Base-by-base conservation (phyloP, 768 basidiomycete genomes). In the Phanerochaete sordida region DNA sequence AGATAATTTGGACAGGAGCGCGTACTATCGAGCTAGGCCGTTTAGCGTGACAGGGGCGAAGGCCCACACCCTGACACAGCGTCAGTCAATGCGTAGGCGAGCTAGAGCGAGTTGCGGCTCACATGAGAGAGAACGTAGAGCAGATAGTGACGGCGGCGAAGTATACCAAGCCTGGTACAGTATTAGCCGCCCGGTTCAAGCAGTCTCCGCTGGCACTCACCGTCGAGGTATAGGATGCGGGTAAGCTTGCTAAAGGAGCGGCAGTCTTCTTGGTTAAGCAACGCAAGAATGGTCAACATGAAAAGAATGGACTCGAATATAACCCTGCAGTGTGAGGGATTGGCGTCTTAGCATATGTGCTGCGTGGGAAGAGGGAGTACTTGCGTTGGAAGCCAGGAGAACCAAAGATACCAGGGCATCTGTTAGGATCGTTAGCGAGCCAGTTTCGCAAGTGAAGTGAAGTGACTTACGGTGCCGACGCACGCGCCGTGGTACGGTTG, bases 251-350 rank as follows among this genome's bases (percentile, higher is more conserved):
- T 66, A 26, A 70, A 62, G 12, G 67, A 68, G 28, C 58, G 65
- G 23, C 62, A 58, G 45, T 58, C 54, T 26, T 65, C 64, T 58
- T 65, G 65, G 21, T 61, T 49, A 45, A 68, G 46, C 62, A 70
- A 59, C 24, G 67, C 69, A 31, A 50, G 26, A 44, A 70, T 60
- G 0, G 69, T 70, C 12, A 69, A 63, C 8, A 56, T 59, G 50
- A 70, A 70, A 60, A 70, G 67, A 61, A 69, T 64, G 24, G 68
- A 64, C 45, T 70, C 69, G 56, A 70, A 70, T 44, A 70, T 26
- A 49, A 70, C 56, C 55, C 69, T 70, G 31, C 21, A 39, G 0
- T 9, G 3, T 1, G 15, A 24, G 51, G 2, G 19, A 24, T 45
- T 46, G 53, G 24, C 23, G 9, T 33, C 23, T 24, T 13, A 11